phyloP scores from a whole-genome alignment of 2,329 filamentous ascomycete genomes.

The Penicillium frequentans region DNA sequence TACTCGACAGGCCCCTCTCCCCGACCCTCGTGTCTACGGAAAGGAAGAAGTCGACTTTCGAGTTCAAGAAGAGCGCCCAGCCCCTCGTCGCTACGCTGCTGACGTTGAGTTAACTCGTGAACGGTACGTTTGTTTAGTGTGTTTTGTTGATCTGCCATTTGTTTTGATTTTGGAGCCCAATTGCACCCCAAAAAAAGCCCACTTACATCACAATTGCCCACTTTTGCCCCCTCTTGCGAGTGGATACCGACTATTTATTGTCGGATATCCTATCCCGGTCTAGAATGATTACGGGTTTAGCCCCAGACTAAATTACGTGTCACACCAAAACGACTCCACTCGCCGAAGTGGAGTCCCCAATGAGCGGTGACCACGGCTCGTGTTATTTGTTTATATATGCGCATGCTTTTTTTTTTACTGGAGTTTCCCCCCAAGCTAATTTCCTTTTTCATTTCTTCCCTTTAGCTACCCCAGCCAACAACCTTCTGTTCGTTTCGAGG shows the following conservation, averaged over 20 bases:
- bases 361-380: slow-evolving; percentile 24
- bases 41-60: slow-evolving; percentile 87
- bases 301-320: slow-evolving; percentile 26
- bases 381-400: slow-evolving; percentile 28
- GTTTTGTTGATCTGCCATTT: slow-evolving; percentile 9
- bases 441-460: slow-evolving; percentile 16
- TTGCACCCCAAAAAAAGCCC: background rate
- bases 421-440: slow-evolving; percentile 18
- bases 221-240: background rate
- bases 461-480: slow-evolving; percentile 56
- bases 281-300: slow-evolving; percentile 20
- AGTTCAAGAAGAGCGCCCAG: slow-evolving; percentile 50
- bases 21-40: slow-evolving; percentile 64
- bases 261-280: slow-evolving; percentile 24
- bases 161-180: slow-evolving; percentile 8
- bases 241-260: slow-evolving; percentile 20
- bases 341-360: slow-evolving; percentile 16
- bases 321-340: slow-evolving; percentile 21
- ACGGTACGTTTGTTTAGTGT: slow-evolving; percentile 42
- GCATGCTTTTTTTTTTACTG: slow-evolving; percentile 10
- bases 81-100: slow-evolving; percentile 23
- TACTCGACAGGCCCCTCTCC: slow-evolving; percentile 73
- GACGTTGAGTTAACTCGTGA: slow-evolving; percentile 54
- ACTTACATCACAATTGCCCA: background rate
- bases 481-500: slow-evolving; percentile 52